Evolutionary conservation across 2,329 filamentous ascomycete species (phyloP).

Genomic region (Diaporthe vaccinii): DNA sequence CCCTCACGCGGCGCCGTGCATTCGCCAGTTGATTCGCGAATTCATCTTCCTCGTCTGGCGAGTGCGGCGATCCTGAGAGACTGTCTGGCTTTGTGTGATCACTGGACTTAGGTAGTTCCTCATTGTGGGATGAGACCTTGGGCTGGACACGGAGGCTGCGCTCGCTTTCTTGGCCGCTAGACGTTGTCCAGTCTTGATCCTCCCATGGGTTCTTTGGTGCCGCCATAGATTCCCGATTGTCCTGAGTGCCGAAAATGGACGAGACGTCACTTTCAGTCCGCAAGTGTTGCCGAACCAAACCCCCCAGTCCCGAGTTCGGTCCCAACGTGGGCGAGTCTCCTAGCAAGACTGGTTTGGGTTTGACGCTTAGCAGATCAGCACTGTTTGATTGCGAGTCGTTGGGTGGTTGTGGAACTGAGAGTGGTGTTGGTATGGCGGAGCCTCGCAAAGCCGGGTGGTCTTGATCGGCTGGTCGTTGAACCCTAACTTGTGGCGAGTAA

Average conservation of each 20-base stretch:
- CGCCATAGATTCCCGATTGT: slow-evolving; percentile 20
- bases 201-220: slow-evolving; percentile 23
- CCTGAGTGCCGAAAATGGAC: slow-evolving; percentile 74
- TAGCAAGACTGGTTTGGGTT: slow-evolving; percentile 48
- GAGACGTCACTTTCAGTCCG: slow-evolving; percentile 85
- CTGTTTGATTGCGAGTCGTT: slow-evolving; percentile 46
- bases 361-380: slow-evolving; percentile 40
- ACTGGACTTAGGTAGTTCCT: background rate
- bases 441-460: slow-evolving; percentile 69
- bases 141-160: background rate
- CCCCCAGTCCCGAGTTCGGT: slow-evolving; percentile 77
- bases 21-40: slow-evolving; percentile 81
- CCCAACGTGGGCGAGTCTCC: slow-evolving; percentile 86
- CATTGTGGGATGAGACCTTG: background rate
- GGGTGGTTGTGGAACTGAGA: slow-evolving; percentile 51
- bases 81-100: background rate
- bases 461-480: slow-evolving; percentile 64
- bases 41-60: slow-evolving; percentile 70
- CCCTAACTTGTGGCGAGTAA: slow-evolving; percentile 52
- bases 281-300: slow-evolving; percentile 87
- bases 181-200: slow-evolving; percentile 4
- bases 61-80: slow-evolving; percentile 30
- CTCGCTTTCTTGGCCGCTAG: background rate
- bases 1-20: slow-evolving; percentile 78
- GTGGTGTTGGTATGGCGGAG: slow-evolving; percentile 59